These are phyloP conservation scores for Hypoxylon sp. DNA, from an alignment of 2,329 filamentous ascomycete genomes.

Conservation along the genomic window DNA sequence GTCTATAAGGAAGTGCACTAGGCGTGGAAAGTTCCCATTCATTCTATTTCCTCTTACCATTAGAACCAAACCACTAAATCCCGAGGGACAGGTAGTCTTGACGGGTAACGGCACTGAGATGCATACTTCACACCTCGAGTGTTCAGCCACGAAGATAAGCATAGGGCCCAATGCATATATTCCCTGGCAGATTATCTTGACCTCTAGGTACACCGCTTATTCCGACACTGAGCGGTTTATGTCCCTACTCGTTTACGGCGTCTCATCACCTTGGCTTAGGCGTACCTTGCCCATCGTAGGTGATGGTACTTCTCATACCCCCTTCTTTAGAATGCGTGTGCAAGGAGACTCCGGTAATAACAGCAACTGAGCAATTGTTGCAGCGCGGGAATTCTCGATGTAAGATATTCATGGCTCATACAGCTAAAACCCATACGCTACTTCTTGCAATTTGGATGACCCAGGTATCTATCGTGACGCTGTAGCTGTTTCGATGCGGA, in stretches of 20 bases:
- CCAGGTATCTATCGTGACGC: neutral
- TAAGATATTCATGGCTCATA: neutral
- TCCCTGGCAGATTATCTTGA: neutral
- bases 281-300: neutral
- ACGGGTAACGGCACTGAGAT: neutral
- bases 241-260: neutral
- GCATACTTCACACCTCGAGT: neutral
- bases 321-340: neutral
- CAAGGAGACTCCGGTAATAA: neutral
- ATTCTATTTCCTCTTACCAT: neutral
- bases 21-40: neutral
- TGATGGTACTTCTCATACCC: too few species aligned
- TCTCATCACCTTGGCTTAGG: neutral
- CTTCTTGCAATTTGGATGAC: neutral
- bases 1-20: neutral
- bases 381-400: neutral
- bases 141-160: neutral
- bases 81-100: neutral
- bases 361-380: neutral
- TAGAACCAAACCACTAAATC: neutral
- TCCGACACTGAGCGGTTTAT: neutral
- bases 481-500: conserved; percentile 1
- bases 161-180: neutral
- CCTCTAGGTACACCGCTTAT: neutral
- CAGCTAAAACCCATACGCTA: neutral